Evolutionary conservation across 345 rosid genomes (phyloP), one percentile per base, ranked within the genome.

Genomic region (Eucalyptus sp.): DNA sequence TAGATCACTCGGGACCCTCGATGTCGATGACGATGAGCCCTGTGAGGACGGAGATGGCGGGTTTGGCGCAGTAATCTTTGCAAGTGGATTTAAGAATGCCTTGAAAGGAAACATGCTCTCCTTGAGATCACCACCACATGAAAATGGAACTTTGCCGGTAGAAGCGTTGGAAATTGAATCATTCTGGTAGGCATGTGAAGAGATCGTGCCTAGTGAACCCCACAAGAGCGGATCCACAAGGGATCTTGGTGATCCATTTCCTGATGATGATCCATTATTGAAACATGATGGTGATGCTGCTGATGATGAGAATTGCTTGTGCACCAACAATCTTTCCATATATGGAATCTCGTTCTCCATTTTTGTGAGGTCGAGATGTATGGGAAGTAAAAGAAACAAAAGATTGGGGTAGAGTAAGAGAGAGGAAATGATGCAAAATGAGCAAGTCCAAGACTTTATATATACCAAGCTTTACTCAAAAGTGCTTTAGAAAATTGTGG

Each of bases 1-100:
- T 62, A 96, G 91, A 76, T 76, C 43, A 56, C 93, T 93, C 89
- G 97, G 96, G 87, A 91, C 89, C 79, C 91, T 94, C 13, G 93
- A 90, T 54, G 89, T 52, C 90, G 88, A 80, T 12, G 91, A 90
- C 37, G 90, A 84, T 64, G 90, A 87, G 49, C 87, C 50, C 25
- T 76, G 83, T 41, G 90, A 86, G 84, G 91, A 89, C 8, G 93
- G 93, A 68, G 93, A 88, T 31, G 91, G 83, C 1, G 90, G 91
- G 25, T 87, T 54, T 13, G 85, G 71, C 24, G 29, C 14, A 25
- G 43, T 2, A 41, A 37, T 41, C 83, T 37, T 76, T 76, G 94
- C 95, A 88, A 92, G 91, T 22, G 92, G 91, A 62, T 93, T 93
- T 88, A 93, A 86, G 92, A 94, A 93, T 88, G 91, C 92, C 71